Conservation (phyloP, 2,329 filamentous ascomycete species). For the Alternaria arbusti region DNA sequence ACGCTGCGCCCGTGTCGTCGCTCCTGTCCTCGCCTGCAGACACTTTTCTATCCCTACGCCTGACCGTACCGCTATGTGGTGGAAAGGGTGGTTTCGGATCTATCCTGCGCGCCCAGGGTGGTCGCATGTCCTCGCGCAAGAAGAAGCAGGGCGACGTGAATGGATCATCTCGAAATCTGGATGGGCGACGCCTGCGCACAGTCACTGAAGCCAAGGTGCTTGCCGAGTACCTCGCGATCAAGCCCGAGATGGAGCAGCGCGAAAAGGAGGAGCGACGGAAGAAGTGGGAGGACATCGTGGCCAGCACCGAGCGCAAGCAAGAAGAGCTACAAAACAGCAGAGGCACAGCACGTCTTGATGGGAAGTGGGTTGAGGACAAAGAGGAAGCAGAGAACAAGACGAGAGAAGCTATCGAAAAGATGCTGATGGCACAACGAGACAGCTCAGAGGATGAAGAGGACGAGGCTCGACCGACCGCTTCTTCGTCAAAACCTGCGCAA, state of each 20-base stretch:
- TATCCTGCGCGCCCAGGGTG: slow-evolving; percentile 92
- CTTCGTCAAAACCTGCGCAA: slow-evolving; percentile 40
- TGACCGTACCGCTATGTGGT: slow-evolving; percentile 80
- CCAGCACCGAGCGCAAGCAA: slow-evolving; percentile 80
- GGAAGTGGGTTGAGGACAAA: slow-evolving; percentile 94
- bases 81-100: slow-evolving; percentile 98
- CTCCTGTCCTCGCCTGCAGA: slow-evolving; percentile 65
- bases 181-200: slow-evolving; percentile 86
- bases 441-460: slow-evolving; percentile 46
- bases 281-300: slow-evolving; percentile 88
- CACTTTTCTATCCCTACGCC: slow-evolving; percentile 80
- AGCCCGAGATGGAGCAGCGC: slow-evolving; percentile 95
- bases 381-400: slow-evolving; percentile 88
- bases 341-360: slow-evolving; percentile 71
- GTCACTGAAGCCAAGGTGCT: slow-evolving; percentile 95
- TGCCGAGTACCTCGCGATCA: slow-evolving; percentile 92
- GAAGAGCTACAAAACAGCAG: slow-evolving; percentile 80
- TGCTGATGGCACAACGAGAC: slow-evolving; percentile 53
- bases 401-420: slow-evolving; percentile 71
- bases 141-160: slow-evolving; percentile 85
- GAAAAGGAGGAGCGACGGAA: slow-evolving; percentile 86
- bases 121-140: slow-evolving; percentile 96
- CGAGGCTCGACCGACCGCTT: slow-evolving; percentile 34
- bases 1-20: slow-evolving; percentile 63
- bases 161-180: slow-evolving; percentile 89